phyloP scores from a whole-genome alignment of 1,284 basidiomycete genomes.

The Cerioporus squamosus region DNA sequence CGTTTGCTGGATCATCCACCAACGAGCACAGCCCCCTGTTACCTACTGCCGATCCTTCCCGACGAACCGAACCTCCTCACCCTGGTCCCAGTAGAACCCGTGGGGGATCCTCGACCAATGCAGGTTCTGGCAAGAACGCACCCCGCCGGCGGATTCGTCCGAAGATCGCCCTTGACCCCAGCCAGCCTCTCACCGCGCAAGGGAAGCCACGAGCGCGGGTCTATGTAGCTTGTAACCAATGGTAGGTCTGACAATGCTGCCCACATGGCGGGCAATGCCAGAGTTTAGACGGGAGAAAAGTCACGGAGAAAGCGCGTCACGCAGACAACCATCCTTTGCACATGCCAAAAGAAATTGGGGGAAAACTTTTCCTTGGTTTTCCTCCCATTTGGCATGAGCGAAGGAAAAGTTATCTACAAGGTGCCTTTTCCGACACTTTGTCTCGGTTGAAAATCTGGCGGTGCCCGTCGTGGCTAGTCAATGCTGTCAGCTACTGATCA shows the following conservation, averaged over 20 bases:
- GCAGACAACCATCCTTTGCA: too few species aligned
- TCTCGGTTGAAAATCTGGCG: too few species aligned
- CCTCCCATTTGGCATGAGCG: too few species aligned
- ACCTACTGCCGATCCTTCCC: not conserved
- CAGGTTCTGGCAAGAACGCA: not conserved
- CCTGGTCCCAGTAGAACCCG: not conserved
- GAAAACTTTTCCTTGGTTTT: too few species aligned
- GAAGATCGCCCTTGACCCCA: conserved; percentile 63
- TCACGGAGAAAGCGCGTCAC: too few species aligned
- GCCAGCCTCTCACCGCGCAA: conserved; percentile 75
- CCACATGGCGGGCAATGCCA: too few species aligned
- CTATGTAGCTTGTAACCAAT: conserved; percentile 75
- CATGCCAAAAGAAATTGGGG: too few species aligned
- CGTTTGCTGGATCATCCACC: not conserved
- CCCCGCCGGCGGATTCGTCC: conserved; percentile 27
- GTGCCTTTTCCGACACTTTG: too few species aligned
- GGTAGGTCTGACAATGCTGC: conserved; percentile 44
- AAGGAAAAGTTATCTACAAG: too few species aligned
- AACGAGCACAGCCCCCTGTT: not conserved
- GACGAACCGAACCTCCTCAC: not conserved
- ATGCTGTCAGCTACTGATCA: not conserved
- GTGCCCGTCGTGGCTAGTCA: too few species aligned
- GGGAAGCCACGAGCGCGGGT: conserved; percentile 73
- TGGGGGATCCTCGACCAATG: not conserved
- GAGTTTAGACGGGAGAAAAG: too few species aligned